Percentiles rank a stretch among this genome's conserved stretches.
These are phyloP conservation scores for Helicocarpus griseus DNA, from an alignment of 2,329 filamentous ascomycete genomes.

Conservation along the genomic window DNA sequence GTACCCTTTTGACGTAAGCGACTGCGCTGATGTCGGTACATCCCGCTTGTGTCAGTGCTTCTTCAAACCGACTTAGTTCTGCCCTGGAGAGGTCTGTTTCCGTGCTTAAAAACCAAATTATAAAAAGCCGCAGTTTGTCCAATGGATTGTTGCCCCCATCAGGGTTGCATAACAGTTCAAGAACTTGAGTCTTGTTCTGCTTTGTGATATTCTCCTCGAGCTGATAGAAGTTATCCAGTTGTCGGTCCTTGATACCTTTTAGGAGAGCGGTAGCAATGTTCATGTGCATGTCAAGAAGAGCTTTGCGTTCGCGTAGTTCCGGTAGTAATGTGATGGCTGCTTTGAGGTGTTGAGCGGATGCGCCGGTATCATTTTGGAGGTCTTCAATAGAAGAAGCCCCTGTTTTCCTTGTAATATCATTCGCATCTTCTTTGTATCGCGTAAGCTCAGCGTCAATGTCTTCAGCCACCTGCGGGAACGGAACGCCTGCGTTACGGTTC, in stretches of 20 bases:
- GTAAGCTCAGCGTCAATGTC: constrained; percentile 91
- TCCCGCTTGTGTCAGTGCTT: constrained; percentile 66
- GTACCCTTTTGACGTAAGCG: constrained; percentile 80
- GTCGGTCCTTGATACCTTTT: constrained; percentile 83
- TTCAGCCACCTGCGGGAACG: constrained; percentile 92
- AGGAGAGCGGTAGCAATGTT: constrained; percentile 77
- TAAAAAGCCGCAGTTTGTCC: constrained; percentile 87
- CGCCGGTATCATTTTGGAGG: constrained; percentile 76
- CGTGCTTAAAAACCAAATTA: constrained; percentile 94
- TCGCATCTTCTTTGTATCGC: constrained; percentile 90
- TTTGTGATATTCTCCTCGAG: constrained; percentile 88
- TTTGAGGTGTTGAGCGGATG: constrained; percentile 89
- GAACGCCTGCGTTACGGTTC: constrained; percentile 79
- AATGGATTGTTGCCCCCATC: constrained; percentile 73
- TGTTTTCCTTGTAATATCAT: constrained; percentile 89
- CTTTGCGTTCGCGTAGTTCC: constrained; percentile 84
- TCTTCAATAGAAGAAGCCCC: constrained; percentile 89
- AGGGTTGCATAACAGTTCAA: constrained; percentile 73
- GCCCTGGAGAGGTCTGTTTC: constrained; percentile 75
- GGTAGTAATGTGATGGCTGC: constrained; percentile 88
- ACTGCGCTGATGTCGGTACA: constrained; percentile 64
- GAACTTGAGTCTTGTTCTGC: constrained; percentile 77
- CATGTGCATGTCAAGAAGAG: constrained; percentile 97
- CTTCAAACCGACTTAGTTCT: constrained; percentile 79
- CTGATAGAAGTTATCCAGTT: constrained; percentile 93